Base-by-base conservation (phyloP, 768 basidiomycete species). In the Gloeopeniophorella convolvens region DNA sequence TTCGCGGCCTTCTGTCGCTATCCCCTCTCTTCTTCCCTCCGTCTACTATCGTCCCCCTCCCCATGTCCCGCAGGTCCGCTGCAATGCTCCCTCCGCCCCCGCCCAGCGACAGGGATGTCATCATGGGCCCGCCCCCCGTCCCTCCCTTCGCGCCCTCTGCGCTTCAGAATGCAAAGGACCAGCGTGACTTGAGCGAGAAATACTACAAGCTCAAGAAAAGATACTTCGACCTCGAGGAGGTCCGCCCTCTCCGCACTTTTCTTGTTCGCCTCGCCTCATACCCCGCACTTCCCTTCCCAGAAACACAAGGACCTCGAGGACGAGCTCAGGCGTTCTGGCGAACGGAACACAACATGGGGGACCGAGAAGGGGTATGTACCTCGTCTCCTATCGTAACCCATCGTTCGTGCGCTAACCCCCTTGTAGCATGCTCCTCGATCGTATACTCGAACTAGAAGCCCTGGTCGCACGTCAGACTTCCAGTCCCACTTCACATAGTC, bases 161-260 rank as follows among this genome's bases (percentile, higher is more conserved):
- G 2, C 40, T 61, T 18, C 63, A 67, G 9, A 67, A 63, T 26
- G 45, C 62, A 13, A 58, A 68, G 45, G 73, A 77, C 50, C 59
- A 51, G 43, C 72, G 71, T 43, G 82, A 81, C 42, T 62, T 74
- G 54, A 59, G 60, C 40, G 82, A 84, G 68, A 85, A 83, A 65
- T 83, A 84, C 64, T 70, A 68, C 52, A 77, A 73, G 56, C 70
- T 85, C 45, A 88, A 88, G 62, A 67, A 79, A 35, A 77, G 78
- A 33, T 83, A 77, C 63, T 75, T 76, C 56, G 81, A 83, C 46
- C 74, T 85, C 34, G 82, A 85, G 59, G 79, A 86, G 77, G 85
- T 86, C 46, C 1, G 39, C 18, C 13, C 23, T 30, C 11, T 15
- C 12, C 31, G 10, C 26, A 31, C 16, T 21, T 47, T 37, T 23